Percentiles rank a stretch among this genome's conserved stretches.
Conservation (phyloP, 345 rosid species). For the Garcia nutans region DNA sequence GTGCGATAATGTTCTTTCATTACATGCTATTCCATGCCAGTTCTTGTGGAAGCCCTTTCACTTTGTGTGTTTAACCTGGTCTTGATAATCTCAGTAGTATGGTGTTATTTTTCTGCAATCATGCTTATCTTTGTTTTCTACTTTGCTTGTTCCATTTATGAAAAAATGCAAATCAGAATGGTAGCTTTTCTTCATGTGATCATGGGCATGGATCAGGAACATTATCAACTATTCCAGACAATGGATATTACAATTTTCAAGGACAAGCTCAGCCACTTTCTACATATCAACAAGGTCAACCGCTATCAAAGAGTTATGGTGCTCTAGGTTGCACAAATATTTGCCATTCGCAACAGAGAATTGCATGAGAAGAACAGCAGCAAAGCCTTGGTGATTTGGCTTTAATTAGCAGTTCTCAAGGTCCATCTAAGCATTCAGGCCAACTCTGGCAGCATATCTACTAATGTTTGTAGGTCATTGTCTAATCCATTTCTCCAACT, state of each 20-base stretch:
- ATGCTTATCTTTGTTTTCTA: neutral
- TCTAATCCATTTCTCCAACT: neutral
- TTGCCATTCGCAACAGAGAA: constrained; percentile 22
- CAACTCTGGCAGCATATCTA: constrained; percentile 24
- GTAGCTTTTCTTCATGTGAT: constrained; percentile 26
- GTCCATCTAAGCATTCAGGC: constrained; percentile 13
- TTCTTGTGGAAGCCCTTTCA: neutral
- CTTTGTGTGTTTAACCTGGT: neutral
- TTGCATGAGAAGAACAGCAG: constrained; percentile 21
- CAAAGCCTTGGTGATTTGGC: constrained; percentile 21
- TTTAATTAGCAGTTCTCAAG: constrained; percentile 16
- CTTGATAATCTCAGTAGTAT: neutral
- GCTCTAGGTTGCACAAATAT: constrained; percentile 16
- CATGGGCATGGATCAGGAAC: constrained; percentile 28
- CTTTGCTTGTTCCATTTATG: neutral
- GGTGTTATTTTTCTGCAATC: neutral
- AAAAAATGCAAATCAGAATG: constrained; percentile 25
- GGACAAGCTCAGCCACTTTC: constrained; percentile 27
- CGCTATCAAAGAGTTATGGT: constrained; percentile 26
- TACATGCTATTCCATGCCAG: neutral
- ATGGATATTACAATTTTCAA: constrained; percentile 16
- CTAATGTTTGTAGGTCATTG: constrained; percentile 4
- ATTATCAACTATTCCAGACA: constrained; percentile 16
- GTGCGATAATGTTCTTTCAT: neutral
- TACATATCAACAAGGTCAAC: constrained; percentile 34